Conservation (phyloP, 2,329 filamentous ascomycete species). For the Calonectria ilicicola region DNA sequence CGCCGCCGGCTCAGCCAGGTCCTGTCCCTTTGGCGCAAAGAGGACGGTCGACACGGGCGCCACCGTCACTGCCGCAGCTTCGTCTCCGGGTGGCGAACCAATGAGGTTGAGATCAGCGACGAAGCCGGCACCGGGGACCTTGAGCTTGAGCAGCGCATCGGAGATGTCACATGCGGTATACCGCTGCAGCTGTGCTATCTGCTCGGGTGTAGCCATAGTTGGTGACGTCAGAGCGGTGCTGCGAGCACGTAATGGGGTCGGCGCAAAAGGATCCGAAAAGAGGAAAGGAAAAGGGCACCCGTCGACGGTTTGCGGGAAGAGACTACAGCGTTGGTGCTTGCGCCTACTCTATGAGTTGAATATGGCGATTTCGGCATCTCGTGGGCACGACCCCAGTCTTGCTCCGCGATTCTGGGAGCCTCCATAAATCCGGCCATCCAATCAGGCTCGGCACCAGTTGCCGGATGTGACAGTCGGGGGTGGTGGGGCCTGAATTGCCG, state of each 20-base stretch:
- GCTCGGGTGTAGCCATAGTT: constrained; percentile 38
- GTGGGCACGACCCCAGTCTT: constrained; percentile 19
- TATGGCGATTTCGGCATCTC: not conserved
- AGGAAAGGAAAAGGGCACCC: not conserved
- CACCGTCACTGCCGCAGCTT: constrained; percentile 49
- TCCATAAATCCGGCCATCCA: constrained; percentile 42
- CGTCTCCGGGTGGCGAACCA: constrained; percentile 40
- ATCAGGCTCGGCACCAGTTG: constrained; percentile 41
- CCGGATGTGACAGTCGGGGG: constrained; percentile 29
- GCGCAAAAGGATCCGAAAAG: not conserved
- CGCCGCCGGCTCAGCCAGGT: constrained; percentile 43
- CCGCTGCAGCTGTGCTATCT: constrained; percentile 45
- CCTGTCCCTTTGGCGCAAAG: constrained; percentile 69
- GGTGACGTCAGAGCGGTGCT: constrained; percentile 21
- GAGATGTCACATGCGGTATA: constrained; percentile 72
- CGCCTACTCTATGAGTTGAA: not conserved
- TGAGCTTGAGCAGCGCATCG: constrained; percentile 78
- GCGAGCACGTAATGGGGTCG: not conserved
- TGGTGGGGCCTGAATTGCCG: constrained; percentile 27
- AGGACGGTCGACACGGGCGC: constrained; percentile 71
- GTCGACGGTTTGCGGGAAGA: not conserved
- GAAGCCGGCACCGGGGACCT: constrained; percentile 74
- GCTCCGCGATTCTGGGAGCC: constrained; percentile 44
- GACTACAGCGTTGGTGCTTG: not conserved
- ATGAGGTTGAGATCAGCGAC: constrained; percentile 66